These are phyloP conservation scores for Hypomontagnella submonticulosa DNA, from an alignment of 495 filamentous ascomycete species.

Conservation along the genomic window DNA sequence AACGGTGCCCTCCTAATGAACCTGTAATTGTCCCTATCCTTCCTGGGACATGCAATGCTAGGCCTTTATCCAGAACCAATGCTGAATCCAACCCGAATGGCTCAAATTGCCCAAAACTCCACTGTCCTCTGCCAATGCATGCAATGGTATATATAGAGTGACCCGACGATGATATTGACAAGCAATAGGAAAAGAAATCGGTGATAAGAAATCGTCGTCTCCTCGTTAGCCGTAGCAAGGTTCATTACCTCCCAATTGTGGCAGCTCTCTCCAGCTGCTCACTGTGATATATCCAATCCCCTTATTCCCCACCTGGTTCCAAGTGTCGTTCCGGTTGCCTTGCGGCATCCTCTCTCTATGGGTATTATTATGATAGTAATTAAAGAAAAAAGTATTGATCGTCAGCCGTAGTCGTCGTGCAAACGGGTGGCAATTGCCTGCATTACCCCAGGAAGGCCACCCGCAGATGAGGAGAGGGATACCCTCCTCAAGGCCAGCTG, in stretches of 20 bases:
- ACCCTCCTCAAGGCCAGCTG: constrained; percentile 53
- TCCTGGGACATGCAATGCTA: constrained; percentile 37
- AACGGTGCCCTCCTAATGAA: constrained; percentile 46
- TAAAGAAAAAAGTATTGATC: constrained; percentile 32
- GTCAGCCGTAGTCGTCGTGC: constrained; percentile 33
- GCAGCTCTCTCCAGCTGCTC: constrained; percentile 25
- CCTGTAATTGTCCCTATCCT: constrained; percentile 27
- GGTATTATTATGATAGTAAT: constrained; percentile 36
- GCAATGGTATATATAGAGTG: constrained; percentile 49
- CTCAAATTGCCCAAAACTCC: constrained; percentile 34
- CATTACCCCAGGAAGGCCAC: constrained; percentile 42
- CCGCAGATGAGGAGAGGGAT: constrained; percentile 48
- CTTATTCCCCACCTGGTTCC: constrained; percentile 34
- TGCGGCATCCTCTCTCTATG: constrained; percentile 51
- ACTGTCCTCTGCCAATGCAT: constrained; percentile 39
- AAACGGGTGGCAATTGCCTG: constrained; percentile 48
- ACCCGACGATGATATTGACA: constrained; percentile 41
- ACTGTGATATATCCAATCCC: constrained; percentile 42
- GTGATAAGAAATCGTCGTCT: constrained; percentile 44
- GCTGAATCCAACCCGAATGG: constrained; percentile 24
- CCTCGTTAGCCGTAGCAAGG: constrained; percentile 49
- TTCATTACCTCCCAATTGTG: constrained; percentile 45
- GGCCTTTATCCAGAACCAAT: constrained; percentile 39
- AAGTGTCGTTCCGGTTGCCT: constrained; percentile 53
- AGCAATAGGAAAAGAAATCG: constrained; percentile 33